These are phyloP conservation scores for Ophiostoma angusticollis DNA, from an alignment of 2,329 filamentous ascomycete genomes.

Conservation along the genomic window DNA sequence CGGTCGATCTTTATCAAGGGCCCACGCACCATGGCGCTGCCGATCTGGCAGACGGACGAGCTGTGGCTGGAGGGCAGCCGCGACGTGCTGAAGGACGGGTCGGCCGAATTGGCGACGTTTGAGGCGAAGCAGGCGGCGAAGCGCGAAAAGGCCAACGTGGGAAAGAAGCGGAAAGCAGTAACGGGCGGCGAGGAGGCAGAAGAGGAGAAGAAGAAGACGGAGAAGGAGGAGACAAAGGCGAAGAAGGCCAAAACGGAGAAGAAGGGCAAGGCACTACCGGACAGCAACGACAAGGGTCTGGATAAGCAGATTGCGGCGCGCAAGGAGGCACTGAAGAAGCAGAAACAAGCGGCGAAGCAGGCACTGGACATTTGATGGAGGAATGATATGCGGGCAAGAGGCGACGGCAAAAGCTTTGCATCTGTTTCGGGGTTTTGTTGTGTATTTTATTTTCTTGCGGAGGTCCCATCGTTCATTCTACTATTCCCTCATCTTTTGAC, in stretches of 20 bases:
- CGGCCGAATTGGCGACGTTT: constrained; percentile 34
- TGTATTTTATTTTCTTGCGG: background rate
- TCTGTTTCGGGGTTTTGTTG: background rate
- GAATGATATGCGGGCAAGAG: too few relatives aligned
- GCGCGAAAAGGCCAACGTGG: constrained; percentile 41
- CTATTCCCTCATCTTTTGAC: background rate
- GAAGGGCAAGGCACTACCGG: constrained; percentile 26
- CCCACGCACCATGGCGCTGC: constrained; percentile 72
- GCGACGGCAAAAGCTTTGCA: too few relatives aligned
- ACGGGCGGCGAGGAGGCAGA: constrained; percentile 24
- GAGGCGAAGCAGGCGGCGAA: constrained; percentile 21
- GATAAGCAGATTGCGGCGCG: constrained; percentile 47
- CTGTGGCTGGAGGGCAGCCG: constrained; percentile 70
- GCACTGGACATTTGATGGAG: constrained; percentile 10
- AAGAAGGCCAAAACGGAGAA: constrained; percentile 42
- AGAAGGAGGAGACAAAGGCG: constrained; percentile 36
- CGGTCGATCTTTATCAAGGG: constrained; percentile 83
- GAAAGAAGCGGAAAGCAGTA: constrained; percentile 51
- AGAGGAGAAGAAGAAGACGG: constrained; percentile 25
- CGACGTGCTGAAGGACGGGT: constrained; percentile 49
- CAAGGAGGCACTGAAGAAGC: constrained; percentile 44
- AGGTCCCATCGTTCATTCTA: too few relatives aligned
- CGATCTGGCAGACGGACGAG: constrained; percentile 89
- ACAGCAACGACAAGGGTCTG: constrained; percentile 38
- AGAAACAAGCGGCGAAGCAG: constrained; percentile 41